Conservation (phyloP, 768 basidiomycete species). For the Lactarius deliciosus region DNA sequence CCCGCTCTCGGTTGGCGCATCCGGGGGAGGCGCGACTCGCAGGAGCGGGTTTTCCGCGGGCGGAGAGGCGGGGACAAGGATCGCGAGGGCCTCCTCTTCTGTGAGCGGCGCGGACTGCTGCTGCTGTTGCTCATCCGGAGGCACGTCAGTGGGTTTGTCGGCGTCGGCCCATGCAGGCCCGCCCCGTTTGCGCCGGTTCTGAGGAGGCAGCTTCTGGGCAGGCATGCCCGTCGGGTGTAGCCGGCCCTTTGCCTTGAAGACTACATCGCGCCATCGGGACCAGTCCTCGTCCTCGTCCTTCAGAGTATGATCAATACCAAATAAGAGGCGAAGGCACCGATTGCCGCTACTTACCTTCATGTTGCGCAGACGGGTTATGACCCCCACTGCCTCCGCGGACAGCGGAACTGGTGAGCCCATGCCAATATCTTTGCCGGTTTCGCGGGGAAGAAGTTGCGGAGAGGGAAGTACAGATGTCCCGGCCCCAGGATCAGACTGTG, state of each 20-base stretch:
- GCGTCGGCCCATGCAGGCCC: slow-evolving; percentile 41
- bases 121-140: not conserved
- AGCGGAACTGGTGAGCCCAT: slow-evolving; percentile 84
- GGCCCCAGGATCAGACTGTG: not conserved
- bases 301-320: slow-evolving; percentile 1
- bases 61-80: slow-evolving; percentile 27
- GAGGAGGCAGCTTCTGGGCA: slow-evolving; percentile 55
- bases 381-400: slow-evolving; percentile 68
- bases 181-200: slow-evolving; percentile 59
- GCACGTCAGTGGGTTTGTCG: not conserved
- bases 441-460: slow-evolving; percentile 65
- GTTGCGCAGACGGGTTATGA: slow-evolving; percentile 79
- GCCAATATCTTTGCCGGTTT: slow-evolving; percentile 84
- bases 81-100: slow-evolving; percentile 49
- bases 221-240: slow-evolving; percentile 42
- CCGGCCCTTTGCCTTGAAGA: slow-evolving; percentile 72
- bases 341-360: slow-evolving; percentile 58
- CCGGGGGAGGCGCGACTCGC: slow-evolving; percentile 28
- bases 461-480: not conserved
- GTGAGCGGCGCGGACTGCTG: slow-evolving; percentile 41
- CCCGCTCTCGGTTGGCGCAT: slow-evolving; percentile 37
- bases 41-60: slow-evolving; percentile 19
- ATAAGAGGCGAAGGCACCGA: slow-evolving; percentile 3
- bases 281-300: slow-evolving; percentile 88
- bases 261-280: slow-evolving; percentile 84